These are phyloP conservation scores for Eimeria praecox DNA, from an alignment of 169 alveolate species.

Conservation along the genomic window DNA sequence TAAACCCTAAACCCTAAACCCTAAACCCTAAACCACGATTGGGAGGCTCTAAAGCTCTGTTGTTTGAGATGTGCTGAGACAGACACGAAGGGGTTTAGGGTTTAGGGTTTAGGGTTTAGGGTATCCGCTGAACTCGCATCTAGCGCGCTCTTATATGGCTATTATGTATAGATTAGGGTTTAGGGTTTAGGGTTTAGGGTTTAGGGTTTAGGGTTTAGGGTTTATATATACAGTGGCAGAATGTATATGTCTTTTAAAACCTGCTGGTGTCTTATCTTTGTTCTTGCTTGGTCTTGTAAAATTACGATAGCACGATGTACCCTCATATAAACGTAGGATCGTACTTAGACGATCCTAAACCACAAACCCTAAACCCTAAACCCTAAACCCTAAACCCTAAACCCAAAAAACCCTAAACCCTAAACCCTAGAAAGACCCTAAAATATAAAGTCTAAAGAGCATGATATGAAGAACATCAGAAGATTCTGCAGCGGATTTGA, in stretches of 20 bases:
- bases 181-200: slow-evolving; percentile 50
- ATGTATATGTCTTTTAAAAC: slow-evolving; percentile 56
- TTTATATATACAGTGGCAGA: neutral
- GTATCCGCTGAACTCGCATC: too few relatives aligned
- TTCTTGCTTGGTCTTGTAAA: slow-evolving; percentile 18
- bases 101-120: neutral
- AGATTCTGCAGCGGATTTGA: too few relatives aligned
- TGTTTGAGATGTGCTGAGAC: neutral
- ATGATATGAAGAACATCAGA: too few relatives aligned
- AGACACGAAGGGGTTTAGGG: neutral
- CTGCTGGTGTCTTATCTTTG: slow-evolving; percentile 8
- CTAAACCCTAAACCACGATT: neutral
- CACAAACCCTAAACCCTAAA: neutral
- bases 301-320: slow-evolving; percentile 27
- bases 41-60: neutral
- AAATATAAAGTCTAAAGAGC: too few relatives aligned
- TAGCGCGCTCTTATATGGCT: neutral
- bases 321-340: slow-evolving; percentile 54
- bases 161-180: neutral
- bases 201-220: slow-evolving; percentile 53
- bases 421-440: too few relatives aligned
- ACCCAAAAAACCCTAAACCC: neutral
- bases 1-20: slow-evolving; percentile 29
- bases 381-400: slow-evolving; percentile 10
- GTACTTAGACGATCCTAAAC: slow-evolving; percentile 51